phyloP scores from a whole-genome alignment of 176 grass and related monocot species.

The Avena atlantica region DNA sequence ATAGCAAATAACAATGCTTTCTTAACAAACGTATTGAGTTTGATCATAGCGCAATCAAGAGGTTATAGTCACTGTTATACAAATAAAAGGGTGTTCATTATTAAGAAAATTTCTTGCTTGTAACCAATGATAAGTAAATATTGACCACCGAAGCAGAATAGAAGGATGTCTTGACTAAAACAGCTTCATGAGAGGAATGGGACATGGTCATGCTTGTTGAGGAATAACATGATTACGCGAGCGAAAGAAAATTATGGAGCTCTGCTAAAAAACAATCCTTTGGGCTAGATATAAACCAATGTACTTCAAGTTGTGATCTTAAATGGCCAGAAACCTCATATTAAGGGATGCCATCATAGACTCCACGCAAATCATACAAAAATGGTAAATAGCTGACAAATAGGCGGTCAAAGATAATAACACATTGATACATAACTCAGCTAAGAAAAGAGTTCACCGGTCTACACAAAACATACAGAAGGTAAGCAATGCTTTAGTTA shows the following conservation, averaged over 20 bases:
- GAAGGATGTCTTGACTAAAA: conserved; percentile 13
- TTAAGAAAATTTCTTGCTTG: conserved; percentile 1
- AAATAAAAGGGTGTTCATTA: not conserved
- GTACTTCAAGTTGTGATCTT: not conserved
- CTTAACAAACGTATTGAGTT: conserved; percentile 17
- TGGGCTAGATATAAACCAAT: not conserved
- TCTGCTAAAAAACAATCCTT: conserved; percentile 9
- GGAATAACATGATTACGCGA: not conserved
- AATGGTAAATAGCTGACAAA: conserved; percentile 8
- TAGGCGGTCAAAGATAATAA: not conserved
- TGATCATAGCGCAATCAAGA: conserved; percentile 28
- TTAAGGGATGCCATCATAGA: conserved; percentile 6
- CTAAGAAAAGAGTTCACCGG: conserved; percentile 18
- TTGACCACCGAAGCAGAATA: conserved; percentile 28
- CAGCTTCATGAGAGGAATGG: conserved; percentile 32
- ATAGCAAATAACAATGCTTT: conserved; percentile 20
- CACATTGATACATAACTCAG: conserved; percentile 3
- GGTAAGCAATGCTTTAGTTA: conserved; percentile 16
- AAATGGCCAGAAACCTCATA: conserved; percentile 14
- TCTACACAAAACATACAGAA: conserved; percentile 27
- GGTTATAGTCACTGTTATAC: not conserved
- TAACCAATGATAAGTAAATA: conserved; percentile 22
- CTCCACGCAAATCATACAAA: conserved; percentile 2
- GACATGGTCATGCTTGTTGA: not conserved
- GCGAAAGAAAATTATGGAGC: conserved; percentile 1